Evolutionary conservation across 2,329 filamentous ascomycete genomes (phyloP).

Genomic region (Gnomoniopsis sp.): DNA sequence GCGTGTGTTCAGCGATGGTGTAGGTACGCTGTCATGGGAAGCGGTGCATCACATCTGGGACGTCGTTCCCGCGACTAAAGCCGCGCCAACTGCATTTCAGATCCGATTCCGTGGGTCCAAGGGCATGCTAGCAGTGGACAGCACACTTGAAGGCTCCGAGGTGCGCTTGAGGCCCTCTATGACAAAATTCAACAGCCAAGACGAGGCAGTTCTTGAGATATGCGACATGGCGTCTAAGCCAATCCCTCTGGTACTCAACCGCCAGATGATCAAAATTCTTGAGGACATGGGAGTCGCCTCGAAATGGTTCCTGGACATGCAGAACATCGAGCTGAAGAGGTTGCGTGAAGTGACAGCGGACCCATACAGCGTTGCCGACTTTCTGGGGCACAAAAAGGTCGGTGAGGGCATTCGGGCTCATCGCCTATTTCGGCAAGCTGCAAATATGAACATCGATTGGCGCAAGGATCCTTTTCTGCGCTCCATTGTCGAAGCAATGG

Average conservation of each 20-base stretch:
- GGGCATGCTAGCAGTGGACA: slow-evolving; percentile 73
- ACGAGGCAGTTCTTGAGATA: slow-evolving; percentile 60
- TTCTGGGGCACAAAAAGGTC: slow-evolving; percentile 61
- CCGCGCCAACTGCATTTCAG: slow-evolving; percentile 65
- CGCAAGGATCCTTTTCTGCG: slow-evolving; percentile 66
- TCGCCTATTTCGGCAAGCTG: slow-evolving; percentile 57
- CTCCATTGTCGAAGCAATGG: slow-evolving; percentile 65
- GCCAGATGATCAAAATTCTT: slow-evolving; percentile 79
- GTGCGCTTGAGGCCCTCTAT: slow-evolving; percentile 70
- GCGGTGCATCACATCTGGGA: slow-evolving; percentile 60
- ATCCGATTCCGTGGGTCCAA: slow-evolving; percentile 73
- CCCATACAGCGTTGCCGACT: slow-evolving; percentile 60
- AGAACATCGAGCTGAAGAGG: slow-evolving; percentile 57
- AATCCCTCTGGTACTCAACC: slow-evolving; percentile 69
- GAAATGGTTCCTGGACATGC: slow-evolving; percentile 61
- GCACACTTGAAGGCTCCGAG: slow-evolving; percentile 50
- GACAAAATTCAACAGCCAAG: slow-evolving; percentile 67
- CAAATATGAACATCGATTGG: slow-evolving; percentile 60
- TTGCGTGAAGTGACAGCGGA: slow-evolving; percentile 58
- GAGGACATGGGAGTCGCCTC: slow-evolving; percentile 67
- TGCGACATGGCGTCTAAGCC: slow-evolving; percentile 67
- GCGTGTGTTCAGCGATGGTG: slow-evolving; percentile 74
- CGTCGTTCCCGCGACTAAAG: slow-evolving; percentile 42
- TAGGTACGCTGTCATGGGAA: slow-evolving; percentile 65
- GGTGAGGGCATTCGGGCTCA: slow-evolving; percentile 58